phyloP scores from a whole-genome alignment of 805 yeast genomes.

The Candida wancherniae region DNA sequence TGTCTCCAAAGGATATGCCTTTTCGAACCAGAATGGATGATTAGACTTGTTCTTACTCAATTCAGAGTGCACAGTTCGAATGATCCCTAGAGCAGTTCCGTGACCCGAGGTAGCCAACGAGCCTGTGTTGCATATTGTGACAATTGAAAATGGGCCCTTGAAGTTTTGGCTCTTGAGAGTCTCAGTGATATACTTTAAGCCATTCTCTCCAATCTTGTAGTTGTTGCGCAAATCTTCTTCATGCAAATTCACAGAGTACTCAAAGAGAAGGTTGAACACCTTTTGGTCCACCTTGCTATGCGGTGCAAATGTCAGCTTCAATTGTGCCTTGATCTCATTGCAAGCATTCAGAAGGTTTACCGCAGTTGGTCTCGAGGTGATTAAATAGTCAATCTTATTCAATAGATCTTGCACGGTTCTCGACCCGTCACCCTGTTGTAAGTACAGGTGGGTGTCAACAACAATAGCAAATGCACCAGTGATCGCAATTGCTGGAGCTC shows the following conservation, averaged over 20 bases:
- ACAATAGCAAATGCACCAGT: conserved; percentile 84
- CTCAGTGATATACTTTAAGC: conserved; percentile 60
- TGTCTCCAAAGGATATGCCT: conserved; percentile 86
- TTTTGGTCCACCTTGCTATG: conserved; percentile 15
- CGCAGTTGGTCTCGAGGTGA: conserved; percentile 89
- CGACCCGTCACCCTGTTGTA: conserved; percentile 11
- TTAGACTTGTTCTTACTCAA: conserved; percentile 27
- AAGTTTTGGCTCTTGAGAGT: conserved; percentile 44
- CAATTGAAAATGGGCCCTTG: conserved; percentile 66
- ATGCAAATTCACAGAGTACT: conserved; percentile 52
- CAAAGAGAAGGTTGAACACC: conserved; percentile 30
- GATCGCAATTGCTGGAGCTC: conserved; percentile 97
- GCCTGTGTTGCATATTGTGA: conserved; percentile 95
- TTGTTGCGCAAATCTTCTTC: conserved; percentile 79
- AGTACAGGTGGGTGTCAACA: conserved; percentile 51
- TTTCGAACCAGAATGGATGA: conserved; percentile 49
- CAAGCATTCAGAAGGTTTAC: conserved; percentile 83
- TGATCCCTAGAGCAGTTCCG: conserved; percentile 93
- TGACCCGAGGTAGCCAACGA: conserved; percentile 96
- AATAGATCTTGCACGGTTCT: conserved; percentile 33
- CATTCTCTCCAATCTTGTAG: conserved; percentile 71
- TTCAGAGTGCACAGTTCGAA: conserved; percentile 60
- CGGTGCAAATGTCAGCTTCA: conserved; percentile 14
- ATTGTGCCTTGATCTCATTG: conserved; percentile 40
- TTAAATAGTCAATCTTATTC: conserved; percentile 56